A percentile compares a stretch with the other conserved stretches of the same genome.
phyloP scores from a whole-genome alignment of 2,329 filamentous ascomycete species.

The Ophiostoma perfectum region DNA sequence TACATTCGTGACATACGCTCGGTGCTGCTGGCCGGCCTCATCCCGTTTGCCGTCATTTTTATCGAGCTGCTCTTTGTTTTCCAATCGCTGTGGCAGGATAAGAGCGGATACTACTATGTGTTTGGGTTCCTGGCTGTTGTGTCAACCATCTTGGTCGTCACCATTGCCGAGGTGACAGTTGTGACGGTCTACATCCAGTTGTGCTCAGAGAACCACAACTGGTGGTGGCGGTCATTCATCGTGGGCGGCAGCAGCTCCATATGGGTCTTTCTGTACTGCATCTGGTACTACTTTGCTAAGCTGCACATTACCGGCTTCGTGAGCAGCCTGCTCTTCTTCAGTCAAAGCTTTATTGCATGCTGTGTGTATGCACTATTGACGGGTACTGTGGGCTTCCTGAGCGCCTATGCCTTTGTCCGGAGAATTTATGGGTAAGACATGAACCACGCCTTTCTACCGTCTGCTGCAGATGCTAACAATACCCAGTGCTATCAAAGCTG shows the following conservation, averaged over 20 bases:
- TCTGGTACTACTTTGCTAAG: constrained; percentile 78
- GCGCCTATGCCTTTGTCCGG: constrained; percentile 76
- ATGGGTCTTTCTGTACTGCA: constrained; percentile 78
- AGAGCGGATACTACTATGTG: constrained; percentile 86
- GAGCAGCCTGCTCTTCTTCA: constrained; percentile 76
- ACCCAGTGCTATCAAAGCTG: constrained; percentile 47
- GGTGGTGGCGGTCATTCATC: constrained; percentile 88
- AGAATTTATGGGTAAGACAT: constrained; percentile 68
- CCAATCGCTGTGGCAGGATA: constrained; percentile 82
- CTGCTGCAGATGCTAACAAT: constrained; percentile 12
- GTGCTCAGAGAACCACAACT: constrained; percentile 80
- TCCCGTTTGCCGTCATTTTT: constrained; percentile 64
- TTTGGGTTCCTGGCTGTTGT: constrained; percentile 80
- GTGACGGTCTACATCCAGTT: constrained; percentile 78
- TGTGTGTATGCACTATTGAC: constrained; percentile 74
- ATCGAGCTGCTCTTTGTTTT: constrained; percentile 31
- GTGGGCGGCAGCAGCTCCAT: constrained; percentile 69
- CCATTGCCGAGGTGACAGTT: constrained; percentile 76
- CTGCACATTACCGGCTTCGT: constrained; percentile 76
- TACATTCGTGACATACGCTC: constrained; percentile 61
- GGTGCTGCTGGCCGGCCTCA: constrained; percentile 65
- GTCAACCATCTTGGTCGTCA: constrained; percentile 64
- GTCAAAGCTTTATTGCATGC: constrained; percentile 77
- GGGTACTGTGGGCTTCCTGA: constrained; percentile 78
- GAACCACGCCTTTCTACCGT: constrained; percentile 22